phyloP scores from a whole-genome alignment of 768 basidiomycete species.

The Suillus placidus region DNA sequence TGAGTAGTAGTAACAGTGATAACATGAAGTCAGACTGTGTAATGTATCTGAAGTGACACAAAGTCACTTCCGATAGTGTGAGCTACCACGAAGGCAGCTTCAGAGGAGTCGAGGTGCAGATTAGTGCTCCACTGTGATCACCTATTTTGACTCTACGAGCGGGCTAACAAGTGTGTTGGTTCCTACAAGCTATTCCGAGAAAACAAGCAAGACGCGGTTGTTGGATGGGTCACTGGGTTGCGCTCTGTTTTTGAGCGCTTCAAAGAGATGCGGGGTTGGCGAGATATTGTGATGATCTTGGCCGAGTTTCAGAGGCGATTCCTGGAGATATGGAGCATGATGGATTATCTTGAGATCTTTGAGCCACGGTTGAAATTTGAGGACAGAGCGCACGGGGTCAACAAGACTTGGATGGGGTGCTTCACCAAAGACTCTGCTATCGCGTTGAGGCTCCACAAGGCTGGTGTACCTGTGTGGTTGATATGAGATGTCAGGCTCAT shows the following conservation, averaged over 20 bases:
- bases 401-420: slow-evolving; percentile 6
- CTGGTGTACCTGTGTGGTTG: slow-evolving; percentile 5
- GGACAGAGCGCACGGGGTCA: not conserved
- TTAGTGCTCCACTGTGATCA: not conserved
- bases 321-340: not conserved
- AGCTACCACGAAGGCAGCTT: too few species aligned
- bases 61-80: too few species aligned
- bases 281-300: not conserved
- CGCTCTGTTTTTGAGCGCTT: not conserved
- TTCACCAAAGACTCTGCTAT: slow-evolving; percentile 2
- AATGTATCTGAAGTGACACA: too few species aligned
- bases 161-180: not conserved
- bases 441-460: not conserved
- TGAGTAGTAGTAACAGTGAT: too few species aligned
- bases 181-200: slow-evolving; percentile 1
- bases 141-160: not conserved
- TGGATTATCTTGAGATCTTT: not conserved
- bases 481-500: not conserved
- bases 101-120: too few species aligned
- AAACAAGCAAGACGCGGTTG: not conserved
- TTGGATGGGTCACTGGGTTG: not conserved
- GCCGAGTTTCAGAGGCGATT: not conserved
- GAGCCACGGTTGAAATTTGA: not conserved
- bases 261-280: not conserved
- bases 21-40: not conserved